Evolutionary conservation across 2,329 filamentous ascomycete genomes (phyloP).

Genomic region (Calonectria leucothoes): DNA sequence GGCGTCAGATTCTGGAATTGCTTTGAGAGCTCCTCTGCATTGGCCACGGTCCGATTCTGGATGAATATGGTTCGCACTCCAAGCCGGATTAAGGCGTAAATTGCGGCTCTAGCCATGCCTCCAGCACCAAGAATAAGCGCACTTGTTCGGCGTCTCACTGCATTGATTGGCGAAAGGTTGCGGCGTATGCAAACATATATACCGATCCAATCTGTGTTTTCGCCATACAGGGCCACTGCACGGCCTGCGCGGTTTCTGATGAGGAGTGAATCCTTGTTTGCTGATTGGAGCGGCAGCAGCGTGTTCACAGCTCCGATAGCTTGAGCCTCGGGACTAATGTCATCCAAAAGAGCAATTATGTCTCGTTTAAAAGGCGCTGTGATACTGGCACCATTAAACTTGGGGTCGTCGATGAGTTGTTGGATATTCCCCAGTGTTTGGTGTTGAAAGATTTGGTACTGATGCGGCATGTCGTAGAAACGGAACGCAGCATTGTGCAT

Average conservation of each 20-base stretch:
- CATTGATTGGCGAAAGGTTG: constrained; percentile 69
- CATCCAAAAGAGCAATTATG: constrained; percentile 66
- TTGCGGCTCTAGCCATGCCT: constrained; percentile 55
- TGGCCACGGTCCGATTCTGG: constrained; percentile 64
- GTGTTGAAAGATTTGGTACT: constrained; percentile 10
- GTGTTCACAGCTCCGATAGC: constrained; percentile 75
- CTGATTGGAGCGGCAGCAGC: constrained; percentile 67
- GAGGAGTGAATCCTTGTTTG: constrained; percentile 37
- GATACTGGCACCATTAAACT: constrained; percentile 71
- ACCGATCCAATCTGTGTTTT: constrained; percentile 77
- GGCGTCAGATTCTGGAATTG: constrained; percentile 34
- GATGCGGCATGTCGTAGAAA: constrained; percentile 23
- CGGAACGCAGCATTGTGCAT: constrained; percentile 26
- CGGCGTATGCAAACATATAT: constrained; percentile 70
- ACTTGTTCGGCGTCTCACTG: constrained; percentile 52
- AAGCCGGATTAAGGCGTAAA: constrained; percentile 70
- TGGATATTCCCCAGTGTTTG: constrained; percentile 1
- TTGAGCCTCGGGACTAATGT: constrained; percentile 69
- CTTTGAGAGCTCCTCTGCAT: constrained; percentile 62
- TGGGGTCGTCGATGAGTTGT: constrained; percentile 46
- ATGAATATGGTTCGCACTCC: constrained; percentile 70
- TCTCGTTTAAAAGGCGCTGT: constrained; percentile 72
- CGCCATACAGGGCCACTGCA: constrained; percentile 69
- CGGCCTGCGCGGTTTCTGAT: constrained; percentile 66
- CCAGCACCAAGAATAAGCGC: constrained; percentile 61